Evolutionary conservation across 2,329 filamentous ascomycete genomes (phyloP), one percentile per base, ranked within the genome.

Genomic region (Epichloe coenophiala): DNA sequence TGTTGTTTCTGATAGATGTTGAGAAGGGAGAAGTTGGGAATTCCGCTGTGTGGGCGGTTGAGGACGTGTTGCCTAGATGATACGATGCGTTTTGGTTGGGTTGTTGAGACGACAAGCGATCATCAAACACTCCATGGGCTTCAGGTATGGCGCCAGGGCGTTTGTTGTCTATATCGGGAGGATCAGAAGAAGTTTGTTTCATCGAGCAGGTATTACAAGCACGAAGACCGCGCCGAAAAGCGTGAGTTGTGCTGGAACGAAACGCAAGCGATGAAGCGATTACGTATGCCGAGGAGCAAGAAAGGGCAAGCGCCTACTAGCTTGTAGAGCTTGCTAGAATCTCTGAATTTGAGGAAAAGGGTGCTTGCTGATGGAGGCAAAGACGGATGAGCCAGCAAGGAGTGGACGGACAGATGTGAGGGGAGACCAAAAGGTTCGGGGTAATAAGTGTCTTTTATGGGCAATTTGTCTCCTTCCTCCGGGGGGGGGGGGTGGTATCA

Each of bases 121-220:
- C 40, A 58, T 57, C 58, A 54, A 57, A 61, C 68, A 65, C 68
- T 73, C 74, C 76, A 78, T 78, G 69, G 71, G 75, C 70, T 69
- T 71, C 68, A 67, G 71, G 66, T 65, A 64, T 65, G 68, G 72
- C 70, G 75, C 71, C 73, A 68, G 74, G 76, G 71, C 71, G 71
- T 70, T 72, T 71, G 71, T 70, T 71, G 73, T 77, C 71, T 77
- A 70, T 71, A 65, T 71, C 69, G 65, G 73, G 70, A 62, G 70
- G 65, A 57, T 75, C 70, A 68, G 74, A 66, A 58, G 70, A 77
- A 68, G 68, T 68, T 74, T 78, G 69, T 75, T 78, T 81, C 78
- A 81, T 81, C 77, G 77, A 80, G 71, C 61, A 68, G 70, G 65
- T 60, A 54, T 58, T 58, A 48, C 43, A 52, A 48, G 50, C 50